Evolutionary conservation across 345 rosid species (phyloP), one percentile per base, ranked within the genome.

Genomic region (Citrus trifoliata): DNA sequence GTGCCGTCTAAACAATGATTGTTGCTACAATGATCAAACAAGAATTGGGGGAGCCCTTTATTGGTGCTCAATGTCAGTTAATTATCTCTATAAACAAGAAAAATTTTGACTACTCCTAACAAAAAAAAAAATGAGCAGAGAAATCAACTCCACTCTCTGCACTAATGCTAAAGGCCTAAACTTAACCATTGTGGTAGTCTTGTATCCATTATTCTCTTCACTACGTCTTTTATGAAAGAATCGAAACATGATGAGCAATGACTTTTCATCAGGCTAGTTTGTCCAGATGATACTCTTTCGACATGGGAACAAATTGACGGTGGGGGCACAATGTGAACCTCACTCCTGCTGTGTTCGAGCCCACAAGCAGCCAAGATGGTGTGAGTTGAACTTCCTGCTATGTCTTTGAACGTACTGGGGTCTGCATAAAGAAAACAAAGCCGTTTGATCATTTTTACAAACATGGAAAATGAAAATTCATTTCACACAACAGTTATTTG

Each of bases 291-390:
- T 77, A 84, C 46, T 83, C 82, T 87, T 73, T 84, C 89, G 1
- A 78, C 24, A 40, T 96, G 99, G 27, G 76, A 46, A 86, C 99
- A 96, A 25, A 64, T 81, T 7, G 82, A 84, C 42, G 93, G 90
- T 4, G 87, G 88, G 4, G 90, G 90, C 78, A 89, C 83, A 10
- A 74, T 21, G 24, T 85, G 90, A 75, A 85, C 93, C 87, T 94
- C 93, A 12, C 86, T 88, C 77, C 88, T 86, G 85, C 82, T 82
- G 67, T 91, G 97, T 62, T 93, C 96, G 3, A 89, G 88, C 58
- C 97, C 98, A 78, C 99, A 93, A 27, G 95, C 93, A 67, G 98
- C 97, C 82, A 95, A 80, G 76, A 93, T 80, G 33, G 96, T 90
- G 81, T 93, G 96, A 14, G 87, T 88, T 4, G 97, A 92, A 82